These are phyloP conservation scores for Purshia tridentata DNA, from an alignment of 306 rosid species.

Conservation along the genomic window DNA sequence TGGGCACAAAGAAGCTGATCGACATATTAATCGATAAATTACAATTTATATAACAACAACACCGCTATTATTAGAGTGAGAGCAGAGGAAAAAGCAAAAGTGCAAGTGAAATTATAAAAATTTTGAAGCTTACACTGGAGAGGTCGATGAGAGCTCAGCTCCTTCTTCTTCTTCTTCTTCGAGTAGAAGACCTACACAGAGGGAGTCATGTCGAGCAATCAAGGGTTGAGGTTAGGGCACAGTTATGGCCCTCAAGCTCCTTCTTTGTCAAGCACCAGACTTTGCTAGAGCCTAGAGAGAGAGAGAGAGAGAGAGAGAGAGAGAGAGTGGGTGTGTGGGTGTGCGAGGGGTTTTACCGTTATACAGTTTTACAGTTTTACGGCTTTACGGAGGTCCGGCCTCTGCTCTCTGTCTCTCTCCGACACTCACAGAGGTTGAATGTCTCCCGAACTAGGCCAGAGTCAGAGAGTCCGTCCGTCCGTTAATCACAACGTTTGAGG, in stretches of 20 bases:
- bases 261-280: neutral
- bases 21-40: neutral
- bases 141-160: neutral
- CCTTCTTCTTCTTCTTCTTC: neutral
- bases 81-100: neutral
- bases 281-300: neutral
- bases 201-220: neutral
- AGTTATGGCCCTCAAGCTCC: slow-evolving; percentile 1
- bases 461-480: too few relatives aligned
- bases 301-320: too few relatives aligned
- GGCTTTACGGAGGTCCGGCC: neutral
- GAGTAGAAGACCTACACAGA: neutral
- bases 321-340: too few relatives aligned
- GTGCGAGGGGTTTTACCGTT: neutral
- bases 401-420: neutral
- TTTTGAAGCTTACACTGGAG: neutral
- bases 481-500: neutral
- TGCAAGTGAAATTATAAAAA: neutral
- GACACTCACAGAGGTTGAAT: slow-evolving; percentile 6
- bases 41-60: neutral
- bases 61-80: neutral
- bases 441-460: neutral
- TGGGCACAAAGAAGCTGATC: slow-evolving; percentile 4
- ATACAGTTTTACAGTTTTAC: neutral
- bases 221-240: neutral